These are phyloP conservation scores for Cladobotryum protrusum DNA, from an alignment of 2,329 filamentous ascomycete species.

Conservation along the genomic window DNA sequence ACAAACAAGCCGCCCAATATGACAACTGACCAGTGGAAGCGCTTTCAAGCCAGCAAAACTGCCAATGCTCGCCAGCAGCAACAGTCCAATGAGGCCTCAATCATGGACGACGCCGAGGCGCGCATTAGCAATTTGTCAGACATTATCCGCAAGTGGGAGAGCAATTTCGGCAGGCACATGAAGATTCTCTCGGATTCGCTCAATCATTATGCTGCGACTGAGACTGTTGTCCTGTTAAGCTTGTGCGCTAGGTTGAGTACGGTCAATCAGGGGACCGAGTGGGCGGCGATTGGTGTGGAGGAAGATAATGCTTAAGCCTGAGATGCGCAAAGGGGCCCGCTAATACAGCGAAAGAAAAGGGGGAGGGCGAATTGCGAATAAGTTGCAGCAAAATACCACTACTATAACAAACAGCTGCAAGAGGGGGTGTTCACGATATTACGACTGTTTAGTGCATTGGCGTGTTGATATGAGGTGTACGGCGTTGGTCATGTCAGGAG, in stretches of 20 bases:
- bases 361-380: too few relatives aligned
- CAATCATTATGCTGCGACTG: conserved; percentile 95
- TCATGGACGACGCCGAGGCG: conserved; percentile 33
- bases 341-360: too few relatives aligned
- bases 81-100: conserved; percentile 31
- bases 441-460: background rate
- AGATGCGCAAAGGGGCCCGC: background rate
- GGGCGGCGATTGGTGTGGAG: conserved; percentile 52
- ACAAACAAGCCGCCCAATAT: conserved; percentile 53
- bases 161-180: conserved; percentile 84
- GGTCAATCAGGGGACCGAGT: conserved; percentile 69
- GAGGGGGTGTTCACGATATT: too few relatives aligned
- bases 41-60: conserved; percentile 46
- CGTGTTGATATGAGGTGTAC: conserved; percentile 3
- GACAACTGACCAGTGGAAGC: conserved; percentile 54
- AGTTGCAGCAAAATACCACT: too few relatives aligned
- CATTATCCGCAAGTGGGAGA: conserved; percentile 84
- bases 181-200: conserved; percentile 91
- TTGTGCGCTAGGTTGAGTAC: conserved; percentile 78
- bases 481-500: conserved; percentile 10
- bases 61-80: conserved; percentile 31
- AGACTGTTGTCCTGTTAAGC: conserved; percentile 89
- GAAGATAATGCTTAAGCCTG: conserved; percentile 37
- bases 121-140: conserved; percentile 75
- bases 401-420: too few relatives aligned